These are phyloP conservation scores for Suhomyces anneliseae DNA, from an alignment of 1,139 yeast species.

Conservation along the genomic window DNA sequence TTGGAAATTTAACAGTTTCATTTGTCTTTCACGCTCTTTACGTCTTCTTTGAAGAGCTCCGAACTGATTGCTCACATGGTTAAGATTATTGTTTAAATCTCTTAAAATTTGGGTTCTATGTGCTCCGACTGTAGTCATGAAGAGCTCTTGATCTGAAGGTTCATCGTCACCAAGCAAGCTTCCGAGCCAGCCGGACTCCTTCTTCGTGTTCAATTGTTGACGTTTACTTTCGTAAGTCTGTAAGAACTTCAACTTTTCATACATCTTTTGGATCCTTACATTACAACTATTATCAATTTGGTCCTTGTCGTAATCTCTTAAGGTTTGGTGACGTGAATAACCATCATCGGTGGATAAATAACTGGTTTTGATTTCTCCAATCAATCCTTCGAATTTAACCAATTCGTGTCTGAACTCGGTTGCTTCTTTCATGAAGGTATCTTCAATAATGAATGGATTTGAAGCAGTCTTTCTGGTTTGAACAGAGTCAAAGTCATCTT, in stretches of 20 bases:
- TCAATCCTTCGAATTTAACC: slow-evolving; percentile 37
- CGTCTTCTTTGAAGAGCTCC: slow-evolving; percentile 46
- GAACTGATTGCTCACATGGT: slow-evolving; percentile 34
- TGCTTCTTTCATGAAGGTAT: slow-evolving; percentile 55
- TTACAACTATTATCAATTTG: slow-evolving; percentile 57
- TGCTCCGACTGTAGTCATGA: slow-evolving; percentile 23
- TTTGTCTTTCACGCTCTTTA: slow-evolving; percentile 40
- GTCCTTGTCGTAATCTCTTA: slow-evolving; percentile 50
- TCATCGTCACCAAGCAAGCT: slow-evolving; percentile 30
- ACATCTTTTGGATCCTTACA: slow-evolving; percentile 48
- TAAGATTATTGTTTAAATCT: slow-evolving; percentile 38
- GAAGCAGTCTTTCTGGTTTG: slow-evolving; percentile 8
- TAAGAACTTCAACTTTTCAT: slow-evolving; percentile 49
- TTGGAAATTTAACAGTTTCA: slow-evolving; percentile 43
- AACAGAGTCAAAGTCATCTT: slow-evolving; percentile 11
- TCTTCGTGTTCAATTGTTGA: slow-evolving; percentile 21
- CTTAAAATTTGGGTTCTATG: slow-evolving; percentile 43
- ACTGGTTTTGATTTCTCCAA: slow-evolving; percentile 40
- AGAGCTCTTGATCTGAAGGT: slow-evolving; percentile 29
- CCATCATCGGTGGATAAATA: slow-evolving; percentile 43
- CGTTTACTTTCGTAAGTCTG: slow-evolving; percentile 55
- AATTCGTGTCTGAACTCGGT: slow-evolving; percentile 44
- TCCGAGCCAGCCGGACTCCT: slow-evolving; percentile 25
- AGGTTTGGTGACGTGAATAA: slow-evolving; percentile 13
- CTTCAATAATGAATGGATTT: slow-evolving; percentile 29